These are phyloP conservation scores for Chalciporus sphaerocephalus DNA, from an alignment of 768 basidiomycete genomes.

Conservation along the genomic window DNA sequence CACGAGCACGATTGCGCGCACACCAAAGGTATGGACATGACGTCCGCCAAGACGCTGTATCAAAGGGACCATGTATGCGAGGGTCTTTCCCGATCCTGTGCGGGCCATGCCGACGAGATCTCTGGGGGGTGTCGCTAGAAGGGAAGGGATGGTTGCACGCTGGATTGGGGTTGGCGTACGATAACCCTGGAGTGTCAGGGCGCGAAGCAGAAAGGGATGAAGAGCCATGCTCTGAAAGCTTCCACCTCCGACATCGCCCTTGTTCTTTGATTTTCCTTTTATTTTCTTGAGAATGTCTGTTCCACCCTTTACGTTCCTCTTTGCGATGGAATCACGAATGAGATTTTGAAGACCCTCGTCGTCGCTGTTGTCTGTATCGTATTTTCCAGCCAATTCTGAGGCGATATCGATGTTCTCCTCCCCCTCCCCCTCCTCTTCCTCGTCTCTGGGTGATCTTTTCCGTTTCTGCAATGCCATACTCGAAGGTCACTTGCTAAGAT, in stretches of 20 bases:
- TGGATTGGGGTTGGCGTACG: conserved; percentile 96
- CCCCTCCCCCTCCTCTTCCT: conserved; percentile 18
- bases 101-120: conserved; percentile 98
- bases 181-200: conserved; percentile 88
- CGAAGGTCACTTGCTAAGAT: conserved; percentile 20
- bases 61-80: conserved; percentile 93
- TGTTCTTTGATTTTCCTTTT: conserved; percentile 67
- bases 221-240: conserved; percentile 98
- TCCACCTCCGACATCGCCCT: conserved; percentile 84
- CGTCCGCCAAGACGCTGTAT: conserved; percentile 79
- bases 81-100: conserved; percentile 95
- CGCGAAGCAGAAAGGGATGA: conserved; percentile 75
- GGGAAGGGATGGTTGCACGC: conserved; percentile 78
- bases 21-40: conserved; percentile 76
- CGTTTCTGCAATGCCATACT: conserved; percentile 32
- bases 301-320: conserved; percentile 69
- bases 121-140: conserved; percentile 78
- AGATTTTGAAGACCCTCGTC: conserved; percentile 62
- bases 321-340: conserved; percentile 64
- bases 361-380: conserved; percentile 28
- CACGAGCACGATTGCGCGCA: conserved; percentile 82
- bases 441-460: conserved; percentile 21
- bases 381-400: conserved; percentile 51
- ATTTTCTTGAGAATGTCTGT: conserved; percentile 72
- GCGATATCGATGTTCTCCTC: conserved; percentile 64